phyloP scores from a whole-genome alignment of 2,329 filamentous ascomycete genomes.

The Sporothrix pseudoabietina region DNA sequence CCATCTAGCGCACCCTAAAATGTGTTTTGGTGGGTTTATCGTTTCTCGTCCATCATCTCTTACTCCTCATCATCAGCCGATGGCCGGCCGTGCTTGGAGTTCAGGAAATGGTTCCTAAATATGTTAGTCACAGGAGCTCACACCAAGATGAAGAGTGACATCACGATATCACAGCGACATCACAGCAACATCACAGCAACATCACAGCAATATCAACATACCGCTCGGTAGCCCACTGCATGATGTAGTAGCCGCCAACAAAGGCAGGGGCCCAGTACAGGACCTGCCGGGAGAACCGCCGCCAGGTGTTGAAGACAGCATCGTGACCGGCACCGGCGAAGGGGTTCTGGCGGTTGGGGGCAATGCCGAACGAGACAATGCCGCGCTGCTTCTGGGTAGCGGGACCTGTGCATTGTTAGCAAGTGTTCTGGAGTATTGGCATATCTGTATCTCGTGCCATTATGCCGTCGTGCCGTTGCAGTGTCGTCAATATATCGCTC shows the following conservation, averaged over 20 bases:
- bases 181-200: background rate
- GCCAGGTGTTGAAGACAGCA: slow-evolving; percentile 94
- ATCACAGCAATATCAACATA: slow-evolving; percentile 51
- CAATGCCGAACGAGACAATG: slow-evolving; percentile 72
- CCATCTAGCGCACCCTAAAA: background rate
- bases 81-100: slow-evolving; percentile 73
- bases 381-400: slow-evolving; percentile 54
- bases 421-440: background rate
- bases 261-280: slow-evolving; percentile 86
- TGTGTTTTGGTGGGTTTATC: slow-evolving; percentile 6
- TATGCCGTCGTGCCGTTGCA: background rate
- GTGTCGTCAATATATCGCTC: background rate
- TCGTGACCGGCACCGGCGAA: slow-evolving; percentile 75
- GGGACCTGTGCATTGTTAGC: slow-evolving; percentile 30
- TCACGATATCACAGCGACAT: background rate
- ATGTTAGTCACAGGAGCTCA: background rate
- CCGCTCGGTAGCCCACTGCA: slow-evolving; percentile 92
- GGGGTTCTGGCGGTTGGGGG: slow-evolving; percentile 85
- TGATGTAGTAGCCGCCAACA: slow-evolving; percentile 73
- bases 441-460: background rate
- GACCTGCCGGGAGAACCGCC: slow-evolving; percentile 81
- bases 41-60: background rate
- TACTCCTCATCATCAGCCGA: slow-evolving; percentile 40
- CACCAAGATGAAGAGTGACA: no score
- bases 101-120: slow-evolving; percentile 74